Percentiles rank a stretch among this genome's conserved stretches.
These are phyloP conservation scores for Malus hybrid DNA, from an alignment of 331 rosid genomes.

Conservation along the genomic window DNA sequence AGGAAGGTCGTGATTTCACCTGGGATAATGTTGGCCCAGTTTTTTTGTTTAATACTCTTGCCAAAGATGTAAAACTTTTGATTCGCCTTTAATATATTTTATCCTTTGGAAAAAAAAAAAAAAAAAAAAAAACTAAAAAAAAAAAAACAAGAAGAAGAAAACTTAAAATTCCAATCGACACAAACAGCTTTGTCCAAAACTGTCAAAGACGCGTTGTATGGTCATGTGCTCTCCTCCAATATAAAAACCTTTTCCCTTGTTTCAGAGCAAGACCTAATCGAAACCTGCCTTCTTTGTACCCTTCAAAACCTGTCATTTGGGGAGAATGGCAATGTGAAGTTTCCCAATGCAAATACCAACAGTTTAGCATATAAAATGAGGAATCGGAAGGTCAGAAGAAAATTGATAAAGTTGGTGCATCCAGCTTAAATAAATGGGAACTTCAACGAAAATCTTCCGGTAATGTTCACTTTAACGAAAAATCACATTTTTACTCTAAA, in stretches of 20 bases:
- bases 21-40: too few relatives aligned
- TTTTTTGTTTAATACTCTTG: too few relatives aligned
- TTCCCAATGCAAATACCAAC: background rate
- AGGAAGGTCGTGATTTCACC: too few relatives aligned
- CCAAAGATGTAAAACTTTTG: too few relatives aligned
- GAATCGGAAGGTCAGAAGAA: background rate
- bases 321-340: background rate
- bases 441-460: too few relatives aligned
- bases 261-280: constrained; percentile 73
- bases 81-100: too few relatives aligned
- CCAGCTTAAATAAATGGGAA: background rate
- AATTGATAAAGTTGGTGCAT: background rate
- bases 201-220: constrained; percentile 51
- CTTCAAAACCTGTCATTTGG: constrained; percentile 59
- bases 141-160: too few relatives aligned
- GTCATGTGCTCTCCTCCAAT: constrained; percentile 40
- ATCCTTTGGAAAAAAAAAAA: too few relatives aligned
- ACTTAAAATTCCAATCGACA: background rate
- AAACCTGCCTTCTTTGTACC: constrained; percentile 71
- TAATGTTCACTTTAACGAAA: too few relatives aligned
- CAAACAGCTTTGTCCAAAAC: constrained; percentile 43
- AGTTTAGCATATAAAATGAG: background rate
- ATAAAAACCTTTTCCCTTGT: constrained; percentile 75
- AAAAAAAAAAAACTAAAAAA: too few relatives aligned
- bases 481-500: too few relatives aligned